Conservation (phyloP, 1,284 basidiomycete species). For the Cronartium ribicola region DNA sequence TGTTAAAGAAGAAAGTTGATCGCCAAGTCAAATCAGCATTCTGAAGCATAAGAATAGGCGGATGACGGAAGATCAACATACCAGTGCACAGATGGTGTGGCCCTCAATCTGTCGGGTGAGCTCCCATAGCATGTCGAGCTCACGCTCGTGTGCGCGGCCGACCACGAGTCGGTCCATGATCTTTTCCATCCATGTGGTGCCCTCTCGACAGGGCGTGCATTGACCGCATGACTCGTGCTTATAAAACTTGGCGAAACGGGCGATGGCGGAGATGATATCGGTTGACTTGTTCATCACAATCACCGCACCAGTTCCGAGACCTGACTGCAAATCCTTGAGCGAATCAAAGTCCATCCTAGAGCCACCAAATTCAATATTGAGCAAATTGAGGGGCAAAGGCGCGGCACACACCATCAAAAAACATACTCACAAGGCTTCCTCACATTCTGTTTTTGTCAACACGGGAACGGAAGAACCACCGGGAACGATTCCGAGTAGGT, state of each 20-base stretch:
- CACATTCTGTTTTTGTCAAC: constrained; percentile 72
- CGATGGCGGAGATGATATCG: constrained; percentile 86
- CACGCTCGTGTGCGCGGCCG: constrained; percentile 80
- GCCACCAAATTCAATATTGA: constrained; percentile 17
- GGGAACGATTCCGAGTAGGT: constrained; percentile 87
- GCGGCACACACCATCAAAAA: neutral
- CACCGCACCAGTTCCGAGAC: constrained; percentile 93
- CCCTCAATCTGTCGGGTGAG: constrained; percentile 86
- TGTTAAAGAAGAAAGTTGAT: neutral
- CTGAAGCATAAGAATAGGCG: neutral
- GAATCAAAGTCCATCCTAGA: constrained; percentile 95
- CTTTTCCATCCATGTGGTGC: constrained; percentile 95
- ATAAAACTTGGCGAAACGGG: constrained; percentile 91
- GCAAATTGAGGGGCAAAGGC: neutral
- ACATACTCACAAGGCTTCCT: constrained; percentile 70
- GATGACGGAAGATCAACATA: neutral
- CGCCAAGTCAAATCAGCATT: neutral
- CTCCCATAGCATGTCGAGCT: constrained; percentile 95
- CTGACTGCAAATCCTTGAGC: constrained; percentile 86
- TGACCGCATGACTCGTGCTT: constrained; percentile 99
- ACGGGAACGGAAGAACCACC: constrained; percentile 96
- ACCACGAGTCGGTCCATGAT: constrained; percentile 93
- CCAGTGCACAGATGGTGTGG: constrained; percentile 76
- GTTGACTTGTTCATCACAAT: constrained; percentile 99
- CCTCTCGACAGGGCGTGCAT: constrained; percentile 77